Evolutionary conservation across 495 filamentous ascomycete species (phyloP).

Genomic region (Penicillium ochrochloron): DNA sequence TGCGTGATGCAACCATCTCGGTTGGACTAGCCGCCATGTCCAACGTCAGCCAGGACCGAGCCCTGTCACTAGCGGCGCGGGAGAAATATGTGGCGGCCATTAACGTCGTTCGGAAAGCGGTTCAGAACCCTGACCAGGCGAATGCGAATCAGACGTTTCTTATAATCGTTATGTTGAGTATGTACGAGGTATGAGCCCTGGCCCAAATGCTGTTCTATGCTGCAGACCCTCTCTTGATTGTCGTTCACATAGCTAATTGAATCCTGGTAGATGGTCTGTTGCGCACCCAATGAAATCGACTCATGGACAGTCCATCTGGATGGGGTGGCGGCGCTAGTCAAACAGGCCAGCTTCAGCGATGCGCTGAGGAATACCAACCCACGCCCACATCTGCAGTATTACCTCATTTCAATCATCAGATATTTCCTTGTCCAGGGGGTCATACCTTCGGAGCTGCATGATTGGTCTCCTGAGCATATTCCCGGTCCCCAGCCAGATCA

Average conservation of each 20-base stretch:
- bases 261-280: slow-evolving; percentile 30
- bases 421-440: slow-evolving; percentile 23
- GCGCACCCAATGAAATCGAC: slow-evolving; percentile 19
- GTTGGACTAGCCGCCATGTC: slow-evolving; percentile 34
- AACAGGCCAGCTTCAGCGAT: slow-evolving; percentile 15
- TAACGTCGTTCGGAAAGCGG: slow-evolving; percentile 23
- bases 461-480: slow-evolving; percentile 22
- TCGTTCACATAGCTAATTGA: neutral
- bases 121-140: slow-evolving; percentile 20
- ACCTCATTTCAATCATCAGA: slow-evolving; percentile 27
- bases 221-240: neutral
- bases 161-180: slow-evolving; percentile 28
- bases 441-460: slow-evolving; percentile 14
- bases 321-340: slow-evolving; percentile 28
- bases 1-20: slow-evolving; percentile 29
- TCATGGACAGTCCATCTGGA: slow-evolving; percentile 31
- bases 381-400: slow-evolving; percentile 28
- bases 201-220: neutral
- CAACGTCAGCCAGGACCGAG: slow-evolving; percentile 30
- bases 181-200: slow-evolving; percentile 29
- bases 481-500: slow-evolving; percentile 6
- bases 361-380: slow-evolving; percentile 11
- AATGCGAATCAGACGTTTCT: slow-evolving; percentile 21
- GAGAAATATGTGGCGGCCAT: slow-evolving; percentile 31
- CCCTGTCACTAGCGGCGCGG: slow-evolving; percentile 21